Evolutionary conservation across 495 filamentous ascomycete genomes (phyloP).

Genomic region (Aspergillus haitiensis): DNA sequence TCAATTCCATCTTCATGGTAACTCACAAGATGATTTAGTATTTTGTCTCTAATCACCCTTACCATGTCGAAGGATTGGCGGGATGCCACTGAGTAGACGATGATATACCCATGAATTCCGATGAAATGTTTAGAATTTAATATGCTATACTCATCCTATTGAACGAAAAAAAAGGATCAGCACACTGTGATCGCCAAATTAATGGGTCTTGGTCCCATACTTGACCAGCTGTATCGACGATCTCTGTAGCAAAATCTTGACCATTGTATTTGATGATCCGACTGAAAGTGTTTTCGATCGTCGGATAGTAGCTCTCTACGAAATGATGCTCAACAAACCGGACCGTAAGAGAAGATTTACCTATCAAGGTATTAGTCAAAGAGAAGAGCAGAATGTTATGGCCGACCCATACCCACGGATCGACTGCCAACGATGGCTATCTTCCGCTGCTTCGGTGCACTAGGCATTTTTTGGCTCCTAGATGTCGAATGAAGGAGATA

Average conservation of each 20-base stretch:
- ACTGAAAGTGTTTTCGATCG: conserved; percentile 98
- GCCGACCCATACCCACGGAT: conserved; percentile 76
- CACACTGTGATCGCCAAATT: conserved; percentile 16
- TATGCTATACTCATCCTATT: conserved; percentile 95
- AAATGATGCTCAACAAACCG: conserved; percentile 98
- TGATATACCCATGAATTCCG: conserved; percentile 98
- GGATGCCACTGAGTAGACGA: conserved; percentile 92
- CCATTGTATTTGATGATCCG: conserved; percentile 88
- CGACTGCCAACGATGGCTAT: conserved; percentile 97
- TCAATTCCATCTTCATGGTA: neutral
- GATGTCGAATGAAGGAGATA: neutral
- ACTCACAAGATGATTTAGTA: conserved; percentile 89
- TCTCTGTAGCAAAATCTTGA: conserved; percentile 94
- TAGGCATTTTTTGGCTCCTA: conserved; percentile 59
- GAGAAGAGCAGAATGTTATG: neutral
- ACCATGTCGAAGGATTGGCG: conserved; percentile 97
- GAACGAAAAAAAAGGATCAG: conserved; percentile 11
- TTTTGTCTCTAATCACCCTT: conserved; percentile 91
- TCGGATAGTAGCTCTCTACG: conserved; percentile 98
- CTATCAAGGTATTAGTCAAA: conserved; percentile 45
- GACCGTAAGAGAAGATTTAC: conserved; percentile 96
- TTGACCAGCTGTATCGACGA: conserved; percentile 98
- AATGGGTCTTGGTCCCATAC: conserved; percentile 48
- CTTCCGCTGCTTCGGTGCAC: conserved; percentile 90
- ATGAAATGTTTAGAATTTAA: conserved; percentile 99